Conservation (phyloP, 176 grass and related monocot genomes). For the Chrysopogon serrulatus region DNA sequence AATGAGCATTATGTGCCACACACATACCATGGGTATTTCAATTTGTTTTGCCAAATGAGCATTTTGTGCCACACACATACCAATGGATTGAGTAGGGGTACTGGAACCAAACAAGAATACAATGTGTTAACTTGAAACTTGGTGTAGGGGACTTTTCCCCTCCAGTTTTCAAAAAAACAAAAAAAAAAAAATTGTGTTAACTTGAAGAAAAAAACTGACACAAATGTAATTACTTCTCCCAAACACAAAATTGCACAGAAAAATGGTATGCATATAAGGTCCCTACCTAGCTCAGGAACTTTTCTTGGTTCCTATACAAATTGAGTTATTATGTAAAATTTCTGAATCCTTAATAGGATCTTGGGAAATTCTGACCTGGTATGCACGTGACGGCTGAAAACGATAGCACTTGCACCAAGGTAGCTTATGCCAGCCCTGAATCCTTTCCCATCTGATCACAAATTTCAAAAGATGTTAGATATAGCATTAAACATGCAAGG, state of each 20-base stretch:
- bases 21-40: conserved; percentile 40
- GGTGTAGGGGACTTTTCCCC: no score
- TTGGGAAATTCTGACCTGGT: conserved; percentile 17
- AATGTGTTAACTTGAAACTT: neutral
- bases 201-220: neutral
- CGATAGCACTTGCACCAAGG: conserved; percentile 44
- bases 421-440: conserved; percentile 50
- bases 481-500: neutral
- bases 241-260: neutral
- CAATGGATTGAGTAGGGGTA: conserved; percentile 38
- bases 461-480: neutral
- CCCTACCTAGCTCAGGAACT: neutral
- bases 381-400: conserved; percentile 40
- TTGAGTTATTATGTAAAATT: neutral
- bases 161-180: no score
- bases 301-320: neutral
- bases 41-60: conserved; percentile 12
- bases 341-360: neutral
- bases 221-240: neutral
- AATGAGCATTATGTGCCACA: neutral
- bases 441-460: conserved; percentile 45
- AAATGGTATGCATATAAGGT: neutral
- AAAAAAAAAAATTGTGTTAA: neutral
- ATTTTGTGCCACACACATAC: neutral
- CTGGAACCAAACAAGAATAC: conserved; percentile 20